These are phyloP conservation scores for Infundibulicybe gibba DNA, from an alignment of 768 basidiomycete genomes.

Conservation along the genomic window DNA sequence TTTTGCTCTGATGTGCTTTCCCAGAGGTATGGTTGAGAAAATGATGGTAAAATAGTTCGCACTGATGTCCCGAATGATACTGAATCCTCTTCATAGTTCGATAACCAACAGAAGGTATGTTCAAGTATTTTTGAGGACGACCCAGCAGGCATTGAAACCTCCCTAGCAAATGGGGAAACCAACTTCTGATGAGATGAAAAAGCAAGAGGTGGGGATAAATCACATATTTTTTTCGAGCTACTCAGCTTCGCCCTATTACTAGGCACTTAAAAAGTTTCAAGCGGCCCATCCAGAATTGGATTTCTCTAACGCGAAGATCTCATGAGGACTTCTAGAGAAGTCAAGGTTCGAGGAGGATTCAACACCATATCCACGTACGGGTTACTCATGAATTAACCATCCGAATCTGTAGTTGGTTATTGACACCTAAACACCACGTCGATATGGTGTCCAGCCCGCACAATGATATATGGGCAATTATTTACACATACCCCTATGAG, in stretches of 20 bases:
- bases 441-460: too few species aligned
- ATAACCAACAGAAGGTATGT: conserved; percentile 71
- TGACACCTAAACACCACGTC: too few species aligned
- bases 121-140: background rate
- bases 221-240: background rate
- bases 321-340: conserved; percentile 29
- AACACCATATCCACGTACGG: too few species aligned
- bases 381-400: too few species aligned
- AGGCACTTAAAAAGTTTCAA: conserved; percentile 90
- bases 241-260: conserved; percentile 4
- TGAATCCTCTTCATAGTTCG: conserved; percentile 44
- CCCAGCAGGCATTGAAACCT: conserved; percentile 2
- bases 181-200: conserved; percentile 91
- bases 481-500: too few species aligned
- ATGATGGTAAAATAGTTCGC: conserved; percentile 82
- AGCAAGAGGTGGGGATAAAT: conserved; percentile 64
- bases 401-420: too few species aligned
- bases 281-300: conserved; percentile 90
- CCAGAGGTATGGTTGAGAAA: conserved; percentile 96
- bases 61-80: background rate
- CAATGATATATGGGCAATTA: too few species aligned
- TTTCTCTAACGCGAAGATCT: conserved; percentile 89
- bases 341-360: too few species aligned
- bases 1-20: conserved; percentile 4
- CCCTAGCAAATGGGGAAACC: conserved; percentile 91